These are phyloP conservation scores for Annulohypoxylon moriforme DNA, from an alignment of 495 filamentous ascomycete genomes.

Conservation along the genomic window DNA sequence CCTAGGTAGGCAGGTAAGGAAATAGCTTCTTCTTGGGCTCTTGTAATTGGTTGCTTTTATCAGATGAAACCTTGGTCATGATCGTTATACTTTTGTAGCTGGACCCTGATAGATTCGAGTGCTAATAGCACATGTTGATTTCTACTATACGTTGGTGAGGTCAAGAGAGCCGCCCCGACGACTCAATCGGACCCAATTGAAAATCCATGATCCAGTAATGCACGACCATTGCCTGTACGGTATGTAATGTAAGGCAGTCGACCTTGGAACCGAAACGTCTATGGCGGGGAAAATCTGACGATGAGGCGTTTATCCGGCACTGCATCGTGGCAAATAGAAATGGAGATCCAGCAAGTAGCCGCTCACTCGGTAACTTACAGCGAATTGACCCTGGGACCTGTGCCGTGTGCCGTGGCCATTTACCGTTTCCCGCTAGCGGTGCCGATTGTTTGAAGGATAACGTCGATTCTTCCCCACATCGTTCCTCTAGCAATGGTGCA, in stretches of 20 bases:
- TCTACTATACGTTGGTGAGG: background rate
- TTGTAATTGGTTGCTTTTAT: background rate
- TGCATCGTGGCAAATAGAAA: conserved; percentile 43
- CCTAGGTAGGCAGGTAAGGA: conserved; percentile 1
- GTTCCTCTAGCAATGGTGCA: conserved; percentile 22
- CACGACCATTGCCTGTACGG: background rate
- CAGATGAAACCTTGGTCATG: background rate
- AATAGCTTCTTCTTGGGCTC: background rate
- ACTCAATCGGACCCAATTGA: background rate
- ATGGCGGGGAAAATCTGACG: conserved; percentile 33
- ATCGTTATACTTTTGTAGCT: background rate
- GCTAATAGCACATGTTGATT: background rate
- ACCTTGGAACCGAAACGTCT: conserved; percentile 5
- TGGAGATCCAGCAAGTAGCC: conserved; percentile 42
- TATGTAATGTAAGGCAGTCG: background rate
- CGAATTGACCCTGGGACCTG: conserved; percentile 39
- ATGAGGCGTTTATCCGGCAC: conserved; percentile 49
- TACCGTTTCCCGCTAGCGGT: conserved; percentile 50
- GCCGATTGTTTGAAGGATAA: conserved; percentile 39
- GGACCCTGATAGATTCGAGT: background rate
- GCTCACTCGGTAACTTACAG: conserved; percentile 36
- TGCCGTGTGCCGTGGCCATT: conserved; percentile 39
- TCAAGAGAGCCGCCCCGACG: background rate
- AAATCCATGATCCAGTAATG: conserved; percentile 25
- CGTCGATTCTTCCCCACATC: conserved; percentile 41